phyloP scores from a whole-genome alignment of 2,329 filamentous ascomycete species.

The Xylariaceae sp. region DNA sequence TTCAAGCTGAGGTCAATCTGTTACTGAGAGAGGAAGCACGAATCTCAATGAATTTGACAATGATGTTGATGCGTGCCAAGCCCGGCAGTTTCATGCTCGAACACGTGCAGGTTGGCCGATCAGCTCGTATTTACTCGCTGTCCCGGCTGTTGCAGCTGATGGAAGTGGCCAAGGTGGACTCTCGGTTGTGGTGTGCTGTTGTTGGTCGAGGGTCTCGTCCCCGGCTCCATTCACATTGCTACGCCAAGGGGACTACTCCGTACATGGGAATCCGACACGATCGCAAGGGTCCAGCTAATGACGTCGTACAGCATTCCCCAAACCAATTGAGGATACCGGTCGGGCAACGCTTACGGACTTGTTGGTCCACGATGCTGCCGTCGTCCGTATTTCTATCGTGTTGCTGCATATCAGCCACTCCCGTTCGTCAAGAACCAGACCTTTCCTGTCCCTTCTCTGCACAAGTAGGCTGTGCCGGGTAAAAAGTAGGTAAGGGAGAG shows the following conservation, averaged over 20 bases:
- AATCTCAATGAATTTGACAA: not conserved
- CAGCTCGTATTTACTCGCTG: conserved; percentile 9
- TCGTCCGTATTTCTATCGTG: not conserved
- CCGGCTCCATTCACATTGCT: not conserved
- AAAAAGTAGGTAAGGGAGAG: no score
- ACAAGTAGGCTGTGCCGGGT: not conserved
- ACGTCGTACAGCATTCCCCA: not conserved
- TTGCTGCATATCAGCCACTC: not conserved
- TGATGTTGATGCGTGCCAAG: conserved; percentile 4
- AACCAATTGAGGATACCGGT: not conserved
- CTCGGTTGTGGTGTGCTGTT: not conserved
- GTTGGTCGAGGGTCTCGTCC: no score
- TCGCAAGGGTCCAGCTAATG: no score
- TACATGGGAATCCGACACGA: no score
- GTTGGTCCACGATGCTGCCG: conserved; percentile 1
- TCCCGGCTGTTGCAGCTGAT: no score
- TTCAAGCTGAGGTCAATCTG: no score
- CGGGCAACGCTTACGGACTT: not conserved
- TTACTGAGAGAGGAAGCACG: no score
- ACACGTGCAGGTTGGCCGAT: not conserved
- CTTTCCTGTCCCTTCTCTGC: not conserved
- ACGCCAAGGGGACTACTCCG: no score
- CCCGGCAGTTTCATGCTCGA: not conserved
- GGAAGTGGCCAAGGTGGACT: no score
- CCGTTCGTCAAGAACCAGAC: not conserved